Conservation (phyloP, 371 early-diverging fungal genomes). For the Lichtheimia corymbifera region DNA sequence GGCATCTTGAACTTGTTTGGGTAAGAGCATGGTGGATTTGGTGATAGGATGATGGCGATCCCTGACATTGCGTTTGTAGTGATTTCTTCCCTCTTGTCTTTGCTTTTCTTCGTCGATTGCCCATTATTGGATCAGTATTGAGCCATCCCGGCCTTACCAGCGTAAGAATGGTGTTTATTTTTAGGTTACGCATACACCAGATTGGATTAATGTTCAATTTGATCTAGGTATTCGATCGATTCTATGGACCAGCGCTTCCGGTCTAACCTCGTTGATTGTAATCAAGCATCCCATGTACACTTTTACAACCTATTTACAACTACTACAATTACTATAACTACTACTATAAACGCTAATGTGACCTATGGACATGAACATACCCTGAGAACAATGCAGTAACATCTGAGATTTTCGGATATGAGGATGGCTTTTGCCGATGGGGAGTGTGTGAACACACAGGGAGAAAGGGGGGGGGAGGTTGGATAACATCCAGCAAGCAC, state of each 20-base stretch:
- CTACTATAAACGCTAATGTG: too few species aligned
- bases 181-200: neutral
- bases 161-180: constrained; percentile 3
- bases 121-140: constrained; percentile 80
- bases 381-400: too few species aligned
- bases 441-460: too few species aligned
- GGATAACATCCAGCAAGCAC: too few species aligned
- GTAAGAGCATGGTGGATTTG: constrained; percentile 39
- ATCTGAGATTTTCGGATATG: too few species aligned
- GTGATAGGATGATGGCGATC: neutral
- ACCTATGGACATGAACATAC: too few species aligned
- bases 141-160: constrained; percentile 11
- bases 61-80: constrained; percentile 34
- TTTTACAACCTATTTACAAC: too few species aligned
- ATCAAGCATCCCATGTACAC: too few species aligned
- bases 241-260: constrained; percentile 8
- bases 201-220: neutral
- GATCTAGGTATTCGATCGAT: constrained; percentile 11
- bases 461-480: too few species aligned
- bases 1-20: constrained; percentile 94
- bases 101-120: constrained; percentile 77
- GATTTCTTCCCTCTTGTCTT: constrained; percentile 93
- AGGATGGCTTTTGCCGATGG: too few species aligned
- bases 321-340: too few species aligned
- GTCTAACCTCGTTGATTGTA: neutral